A percentile compares a stretch with the other conserved stretches of the same genome.
These are phyloP conservation scores for Arthrobotrys musiformis DNA, from an alignment of 2,329 filamentous ascomycete genomes.

Conservation along the genomic window DNA sequence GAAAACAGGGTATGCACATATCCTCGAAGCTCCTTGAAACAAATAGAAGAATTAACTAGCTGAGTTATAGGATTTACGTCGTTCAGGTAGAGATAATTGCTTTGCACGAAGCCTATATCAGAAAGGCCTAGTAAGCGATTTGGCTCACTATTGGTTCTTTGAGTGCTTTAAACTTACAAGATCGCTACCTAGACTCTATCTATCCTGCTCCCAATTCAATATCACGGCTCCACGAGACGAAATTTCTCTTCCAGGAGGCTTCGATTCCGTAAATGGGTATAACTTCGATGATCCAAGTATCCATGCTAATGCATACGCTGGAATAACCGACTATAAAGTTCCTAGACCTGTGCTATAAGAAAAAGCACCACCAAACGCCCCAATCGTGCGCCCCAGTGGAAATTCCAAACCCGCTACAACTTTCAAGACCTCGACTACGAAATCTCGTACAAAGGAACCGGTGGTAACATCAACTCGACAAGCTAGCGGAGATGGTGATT, in stretches of 20 bases:
- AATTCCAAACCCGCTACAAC: conserved; percentile 42
- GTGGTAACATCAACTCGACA: neutral
- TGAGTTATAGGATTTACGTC: conserved; percentile 62
- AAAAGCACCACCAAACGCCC: conserved; percentile 2
- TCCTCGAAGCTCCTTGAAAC: neutral
- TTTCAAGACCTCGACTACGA: conserved; percentile 60
- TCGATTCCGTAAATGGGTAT: conserved; percentile 65
- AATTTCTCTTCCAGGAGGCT: conserved; percentile 62
- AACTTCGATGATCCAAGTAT: conserved; percentile 63
- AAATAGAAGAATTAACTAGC: neutral
- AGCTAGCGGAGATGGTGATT: neutral
- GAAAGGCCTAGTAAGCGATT: conserved; percentile 26
- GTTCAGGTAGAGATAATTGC: conserved; percentile 65
- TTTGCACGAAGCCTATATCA: conserved; percentile 62
- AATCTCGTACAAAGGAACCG: neutral
- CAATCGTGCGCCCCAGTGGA: neutral
- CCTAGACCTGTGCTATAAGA: conserved; percentile 56
- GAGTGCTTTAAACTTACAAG: conserved; percentile 8
- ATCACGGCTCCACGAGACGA: conserved; percentile 60
- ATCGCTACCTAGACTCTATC: conserved; percentile 61
- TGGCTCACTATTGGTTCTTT: neutral
- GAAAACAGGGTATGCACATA: conserved; percentile 14
- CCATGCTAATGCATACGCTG: conserved; percentile 60
- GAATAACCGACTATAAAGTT: conserved; percentile 45
- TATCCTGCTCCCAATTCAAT: conserved; percentile 64